phyloP scores from a whole-genome alignment of 805 yeast species.

The Martiniozyma abietophila region DNA sequence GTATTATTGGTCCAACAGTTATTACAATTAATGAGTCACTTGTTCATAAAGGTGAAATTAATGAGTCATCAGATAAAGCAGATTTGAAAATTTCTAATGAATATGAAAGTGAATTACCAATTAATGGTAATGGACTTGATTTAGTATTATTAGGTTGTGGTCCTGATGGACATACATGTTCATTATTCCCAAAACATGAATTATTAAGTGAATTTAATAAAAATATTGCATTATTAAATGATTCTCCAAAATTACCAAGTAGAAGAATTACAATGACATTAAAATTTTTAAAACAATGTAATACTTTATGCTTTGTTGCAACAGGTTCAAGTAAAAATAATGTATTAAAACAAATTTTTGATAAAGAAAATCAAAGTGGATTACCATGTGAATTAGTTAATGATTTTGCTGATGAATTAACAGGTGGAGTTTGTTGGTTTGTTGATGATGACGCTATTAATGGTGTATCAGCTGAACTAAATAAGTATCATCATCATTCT shows the following conservation, averaged over 20 bases:
- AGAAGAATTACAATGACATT: constrained; percentile 85
- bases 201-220: constrained; percentile 46
- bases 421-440: constrained; percentile 62
- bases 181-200: constrained; percentile 78
- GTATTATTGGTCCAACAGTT: constrained; percentile 45
- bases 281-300: constrained; percentile 53
- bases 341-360: constrained; percentile 63
- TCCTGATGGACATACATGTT: constrained; percentile 94
- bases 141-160: constrained; percentile 81
- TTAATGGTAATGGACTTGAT: constrained; percentile 36
- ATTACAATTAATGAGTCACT: constrained; percentile 57
- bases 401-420: constrained; percentile 32
- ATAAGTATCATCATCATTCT: constrained; percentile 1
- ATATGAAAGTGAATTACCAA: constrained; percentile 53
- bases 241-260: constrained; percentile 92
- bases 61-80: too few relatives aligned
- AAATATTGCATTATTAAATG: constrained; percentile 55
- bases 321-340: constrained; percentile 81
- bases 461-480: constrained; percentile 36
- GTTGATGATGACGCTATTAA: constrained; percentile 70
- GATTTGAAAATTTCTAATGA: constrained; percentile 50
- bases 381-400: constrained; percentile 76
- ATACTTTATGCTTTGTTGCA: constrained; percentile 68
- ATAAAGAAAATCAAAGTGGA: constrained; percentile 24
- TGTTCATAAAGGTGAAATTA: constrained; percentile 40